Conservation (phyloP, 345 rosid species). For the Mangifera indica region DNA sequence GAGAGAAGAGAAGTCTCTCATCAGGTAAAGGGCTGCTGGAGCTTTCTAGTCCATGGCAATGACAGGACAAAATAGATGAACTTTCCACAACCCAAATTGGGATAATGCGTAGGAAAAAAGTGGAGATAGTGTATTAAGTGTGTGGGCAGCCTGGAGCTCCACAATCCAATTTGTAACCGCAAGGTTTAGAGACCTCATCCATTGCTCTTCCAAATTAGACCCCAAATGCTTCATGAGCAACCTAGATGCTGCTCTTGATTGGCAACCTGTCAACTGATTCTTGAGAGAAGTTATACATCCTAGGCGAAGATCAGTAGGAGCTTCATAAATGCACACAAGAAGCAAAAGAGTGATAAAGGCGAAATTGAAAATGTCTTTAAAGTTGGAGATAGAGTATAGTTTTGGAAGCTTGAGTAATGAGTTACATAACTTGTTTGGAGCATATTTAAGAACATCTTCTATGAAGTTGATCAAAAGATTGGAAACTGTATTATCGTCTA, state of each 20-base stretch:
- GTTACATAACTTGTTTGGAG: conserved; percentile 33
- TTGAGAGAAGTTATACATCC: conserved; percentile 53
- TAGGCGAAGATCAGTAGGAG: conserved; percentile 59
- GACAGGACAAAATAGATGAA: conserved; percentile 74
- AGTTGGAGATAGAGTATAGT: conserved; percentile 30
- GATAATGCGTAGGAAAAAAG: conserved; percentile 71
- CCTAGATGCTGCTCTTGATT: conserved; percentile 52
- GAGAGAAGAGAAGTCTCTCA: conserved; percentile 68
- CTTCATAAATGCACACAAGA: conserved; percentile 76
- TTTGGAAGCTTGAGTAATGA: conserved; percentile 44
- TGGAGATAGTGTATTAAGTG: conserved; percentile 59
- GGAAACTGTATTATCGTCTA: conserved; percentile 41
- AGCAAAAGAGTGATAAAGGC: conserved; percentile 58
- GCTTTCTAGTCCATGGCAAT: conserved; percentile 72
- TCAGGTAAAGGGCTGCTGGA: conserved; percentile 46
- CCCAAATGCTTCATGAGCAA: conserved; percentile 66
- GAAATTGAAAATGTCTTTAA: conserved; percentile 59
- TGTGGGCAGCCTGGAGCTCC: conserved; percentile 40
- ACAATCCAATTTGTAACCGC: conserved; percentile 77
- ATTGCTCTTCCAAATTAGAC: conserved; percentile 74
- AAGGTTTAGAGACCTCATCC: conserved; percentile 87
- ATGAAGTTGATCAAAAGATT: conserved; percentile 49
- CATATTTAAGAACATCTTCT: conserved; percentile 59
- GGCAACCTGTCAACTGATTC: conserved; percentile 44
- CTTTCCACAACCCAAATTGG: conserved; percentile 74